Conservation (phyloP, 176 grass and related monocot genomes). For the Typha latifolia region DNA sequence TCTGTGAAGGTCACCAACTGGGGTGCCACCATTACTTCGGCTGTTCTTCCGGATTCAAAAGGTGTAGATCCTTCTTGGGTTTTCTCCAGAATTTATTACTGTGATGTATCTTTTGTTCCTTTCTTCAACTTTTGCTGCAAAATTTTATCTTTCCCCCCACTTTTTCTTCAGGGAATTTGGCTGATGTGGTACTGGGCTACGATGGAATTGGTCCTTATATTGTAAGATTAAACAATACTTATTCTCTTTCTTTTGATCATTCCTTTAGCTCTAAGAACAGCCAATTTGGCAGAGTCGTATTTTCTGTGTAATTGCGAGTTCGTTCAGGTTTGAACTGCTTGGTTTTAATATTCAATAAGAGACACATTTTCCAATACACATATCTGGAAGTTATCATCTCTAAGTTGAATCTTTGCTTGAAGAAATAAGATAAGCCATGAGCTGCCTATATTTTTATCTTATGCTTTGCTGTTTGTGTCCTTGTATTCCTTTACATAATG, state of each 20-base stretch:
- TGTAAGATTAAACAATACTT: conserved; percentile 30
- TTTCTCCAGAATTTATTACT: too few species aligned
- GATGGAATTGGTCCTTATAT: conserved; percentile 71
- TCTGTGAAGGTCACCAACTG: conserved; percentile 67
- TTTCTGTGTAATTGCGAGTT: background rate
- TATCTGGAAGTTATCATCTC: background rate
- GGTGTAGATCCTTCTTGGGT: conserved; percentile 26
- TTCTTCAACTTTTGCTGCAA: background rate
- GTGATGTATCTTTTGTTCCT: too few species aligned
- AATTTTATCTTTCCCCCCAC: background rate
- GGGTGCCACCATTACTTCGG: conserved; percentile 68
- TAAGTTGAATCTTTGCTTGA: background rate
- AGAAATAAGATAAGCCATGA: background rate
- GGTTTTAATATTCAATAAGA: background rate
- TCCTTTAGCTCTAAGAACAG: background rate
- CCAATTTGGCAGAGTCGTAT: background rate
- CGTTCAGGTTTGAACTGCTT: background rate
- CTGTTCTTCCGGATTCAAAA: conserved; percentile 76
- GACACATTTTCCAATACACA: background rate
- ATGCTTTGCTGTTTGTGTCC: background rate
- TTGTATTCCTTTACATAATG: background rate
- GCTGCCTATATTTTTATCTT: background rate
- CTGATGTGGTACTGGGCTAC: conserved; percentile 70
- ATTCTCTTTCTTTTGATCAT: background rate
- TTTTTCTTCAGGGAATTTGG: conserved; percentile 42